These are phyloP conservation scores for Botrytis fabae DNA, from an alignment of 2,329 filamentous ascomycete species.

Conservation along the genomic window DNA sequence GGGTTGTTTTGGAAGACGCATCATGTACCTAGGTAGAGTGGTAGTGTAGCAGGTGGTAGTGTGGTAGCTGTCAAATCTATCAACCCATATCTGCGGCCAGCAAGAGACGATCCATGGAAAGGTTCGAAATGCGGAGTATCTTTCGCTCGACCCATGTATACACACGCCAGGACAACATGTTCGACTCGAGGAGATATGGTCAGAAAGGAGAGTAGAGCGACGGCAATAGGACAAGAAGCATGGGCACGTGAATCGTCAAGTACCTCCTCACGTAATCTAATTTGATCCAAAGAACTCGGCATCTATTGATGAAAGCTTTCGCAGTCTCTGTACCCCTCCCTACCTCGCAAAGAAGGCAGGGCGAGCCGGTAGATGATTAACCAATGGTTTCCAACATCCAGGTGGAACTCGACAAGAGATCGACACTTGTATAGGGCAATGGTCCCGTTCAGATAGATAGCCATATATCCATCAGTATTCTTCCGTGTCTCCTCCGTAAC, in stretches of 20 bases:
- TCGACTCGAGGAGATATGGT: background rate
- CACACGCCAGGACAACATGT: background rate
- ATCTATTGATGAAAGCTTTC: background rate
- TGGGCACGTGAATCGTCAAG: background rate
- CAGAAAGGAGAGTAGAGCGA: background rate
- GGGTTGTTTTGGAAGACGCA: background rate
- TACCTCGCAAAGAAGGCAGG: background rate
- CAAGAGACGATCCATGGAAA: background rate
- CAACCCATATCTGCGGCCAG: slow-evolving; percentile 1
- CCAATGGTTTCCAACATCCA: background rate
- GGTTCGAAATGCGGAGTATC: background rate
- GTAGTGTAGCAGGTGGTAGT: background rate
- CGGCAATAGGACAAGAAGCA: background rate
- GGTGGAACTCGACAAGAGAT: background rate
- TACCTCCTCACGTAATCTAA: background rate
- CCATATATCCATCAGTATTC: background rate
- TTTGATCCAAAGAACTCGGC: background rate
- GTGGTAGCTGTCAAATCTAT: background rate
- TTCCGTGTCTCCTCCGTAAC: background rate
- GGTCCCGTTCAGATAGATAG: background rate
- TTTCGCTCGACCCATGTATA: background rate
- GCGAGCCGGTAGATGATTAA: background rate
- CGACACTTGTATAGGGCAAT: background rate
- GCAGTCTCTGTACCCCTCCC: background rate
- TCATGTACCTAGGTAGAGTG: background rate